These are phyloP conservation scores for Postia placenta DNA, from an alignment of 768 basidiomycete species.

Conservation along the genomic window DNA sequence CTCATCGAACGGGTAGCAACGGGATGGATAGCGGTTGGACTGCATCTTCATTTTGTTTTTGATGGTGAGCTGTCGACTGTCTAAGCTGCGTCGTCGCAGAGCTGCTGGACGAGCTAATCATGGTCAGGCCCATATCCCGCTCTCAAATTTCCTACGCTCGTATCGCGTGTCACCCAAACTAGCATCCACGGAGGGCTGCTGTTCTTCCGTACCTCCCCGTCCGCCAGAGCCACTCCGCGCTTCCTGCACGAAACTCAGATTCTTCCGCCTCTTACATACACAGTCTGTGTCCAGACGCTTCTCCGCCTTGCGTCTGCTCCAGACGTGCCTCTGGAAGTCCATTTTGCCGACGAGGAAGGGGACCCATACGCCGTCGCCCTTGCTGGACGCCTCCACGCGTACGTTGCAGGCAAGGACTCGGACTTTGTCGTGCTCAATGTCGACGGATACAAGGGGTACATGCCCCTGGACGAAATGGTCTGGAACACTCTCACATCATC, in stretches of 20 bases:
- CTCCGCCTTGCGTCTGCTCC: constrained; percentile 18
- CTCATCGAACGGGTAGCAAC: constrained; percentile 45
- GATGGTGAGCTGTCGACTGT: constrained; percentile 50
- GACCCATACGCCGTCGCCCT: constrained; percentile 84
- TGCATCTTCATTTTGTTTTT: constrained; percentile 71
- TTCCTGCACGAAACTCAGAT: constrained; percentile 73
- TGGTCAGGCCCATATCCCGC: constrained; percentile 57
- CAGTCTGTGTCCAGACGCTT: constrained; percentile 53
- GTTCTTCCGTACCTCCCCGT: constrained; percentile 74
- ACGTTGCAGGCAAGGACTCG: constrained; percentile 75
- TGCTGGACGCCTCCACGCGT: constrained; percentile 66
- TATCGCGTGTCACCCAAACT: constrained; percentile 51
- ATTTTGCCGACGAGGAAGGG: constrained; percentile 77
- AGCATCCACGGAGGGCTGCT: constrained; percentile 57
- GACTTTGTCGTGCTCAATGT: constrained; percentile 77
- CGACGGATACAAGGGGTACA: constrained; percentile 72
- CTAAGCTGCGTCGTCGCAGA: neutral
- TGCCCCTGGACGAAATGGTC: constrained; percentile 69
- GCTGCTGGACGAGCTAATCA: neutral
- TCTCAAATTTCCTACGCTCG: constrained; percentile 66
- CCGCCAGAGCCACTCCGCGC: constrained; percentile 55
- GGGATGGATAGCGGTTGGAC: constrained; percentile 64
- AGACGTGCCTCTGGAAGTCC: constrained; percentile 37
- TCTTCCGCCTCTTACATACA: constrained; percentile 61
- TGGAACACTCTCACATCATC: constrained; percentile 36